Conservation (phyloP, 345 rosid genomes). For the Hibiscus trionum region DNA sequence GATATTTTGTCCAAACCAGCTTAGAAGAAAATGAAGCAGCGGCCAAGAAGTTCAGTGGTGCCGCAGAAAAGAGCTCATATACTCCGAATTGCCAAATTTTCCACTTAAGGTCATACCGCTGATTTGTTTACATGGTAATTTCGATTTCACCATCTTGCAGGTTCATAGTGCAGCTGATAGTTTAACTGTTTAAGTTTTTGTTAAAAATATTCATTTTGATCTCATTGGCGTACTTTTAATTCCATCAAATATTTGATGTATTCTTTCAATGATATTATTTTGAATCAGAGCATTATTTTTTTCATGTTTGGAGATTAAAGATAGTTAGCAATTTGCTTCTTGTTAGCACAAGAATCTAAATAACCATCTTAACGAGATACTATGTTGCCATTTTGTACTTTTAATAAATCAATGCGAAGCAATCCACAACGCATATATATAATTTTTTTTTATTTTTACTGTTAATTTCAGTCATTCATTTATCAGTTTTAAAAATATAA, state of each 20-base stretch:
- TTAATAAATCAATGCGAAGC: too few species aligned
- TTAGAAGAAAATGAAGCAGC: conserved; percentile 39
- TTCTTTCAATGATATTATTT: conserved; percentile 3
- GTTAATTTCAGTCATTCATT: too few species aligned
- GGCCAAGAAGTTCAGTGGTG: conserved; percentile 36
- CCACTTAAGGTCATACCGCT: conserved; percentile 32
- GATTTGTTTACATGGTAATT: conserved; percentile 13
- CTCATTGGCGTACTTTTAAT: neutral
- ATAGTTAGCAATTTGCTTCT: neutral
- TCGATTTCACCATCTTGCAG: neutral
- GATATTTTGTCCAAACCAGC: conserved; percentile 27
- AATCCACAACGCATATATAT: too few species aligned
- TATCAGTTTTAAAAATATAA: too few species aligned
- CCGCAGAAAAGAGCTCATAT: conserved; percentile 32
- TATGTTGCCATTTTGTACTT: neutral
- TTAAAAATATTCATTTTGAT: neutral
- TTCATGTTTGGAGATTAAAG: neutral
- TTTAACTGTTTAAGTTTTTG: neutral
- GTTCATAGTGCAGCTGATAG: conserved; percentile 1
- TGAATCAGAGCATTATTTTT: neutral
- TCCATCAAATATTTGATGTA: neutral
- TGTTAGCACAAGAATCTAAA: neutral
- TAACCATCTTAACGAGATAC: neutral
- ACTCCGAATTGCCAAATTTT: conserved; percentile 39
- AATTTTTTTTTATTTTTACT: too few species aligned